Evolutionary conservation across 768 basidiomycete species (phyloP), one percentile per base, ranked within the genome.

Genomic region (Sistotremastrum suecicum): DNA sequence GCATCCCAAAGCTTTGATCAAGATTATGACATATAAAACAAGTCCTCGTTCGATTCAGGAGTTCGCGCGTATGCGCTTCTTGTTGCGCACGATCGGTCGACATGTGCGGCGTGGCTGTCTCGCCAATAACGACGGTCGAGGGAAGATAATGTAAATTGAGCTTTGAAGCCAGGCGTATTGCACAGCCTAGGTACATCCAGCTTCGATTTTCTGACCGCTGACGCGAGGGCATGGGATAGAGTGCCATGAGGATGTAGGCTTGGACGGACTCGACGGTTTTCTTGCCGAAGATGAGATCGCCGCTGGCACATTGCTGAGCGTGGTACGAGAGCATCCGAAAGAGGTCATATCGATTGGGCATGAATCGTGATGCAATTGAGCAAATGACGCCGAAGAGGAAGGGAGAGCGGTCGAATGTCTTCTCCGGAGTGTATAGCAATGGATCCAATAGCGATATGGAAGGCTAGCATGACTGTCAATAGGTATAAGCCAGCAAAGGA

Each of bases 21-120:
- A 92, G 60, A 57, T 87, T 86, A 64, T 82, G 89, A 58, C 86
- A 91, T 43, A 85, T 83, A 69, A 92, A 74, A 88, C 89, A 95
- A 30, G 82, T 78, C 12, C 90, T 67, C 37, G 76, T 78, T 47
- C 83, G 77, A 58, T 95, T 92, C 55, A 90, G 63, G 34, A 85
- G 71, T 64, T 92, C 89, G 11, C 89, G 71, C 51, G 84, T 83
- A 51, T 83, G 76, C 37, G 70, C 75, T 60, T 89, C 85, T 28
- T 73, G 78, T 45, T 74, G 69, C n/a, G 78, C 5, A 84, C 81
- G 72, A 53, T 80, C 76, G 4, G 66, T 66, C 6, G 64, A 65
- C 6, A 20, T 20, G 20, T 20, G 20, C 20, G 20, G 20, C 20
- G 20, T 20, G 20, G 20, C 2, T 20, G 20, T 20, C 20, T 20